A percentile compares a stretch with the other conserved stretches of the same genome.
phyloP scores from a whole-genome alignment of 768 basidiomycete species.

The Auricularia heimuer region DNA sequence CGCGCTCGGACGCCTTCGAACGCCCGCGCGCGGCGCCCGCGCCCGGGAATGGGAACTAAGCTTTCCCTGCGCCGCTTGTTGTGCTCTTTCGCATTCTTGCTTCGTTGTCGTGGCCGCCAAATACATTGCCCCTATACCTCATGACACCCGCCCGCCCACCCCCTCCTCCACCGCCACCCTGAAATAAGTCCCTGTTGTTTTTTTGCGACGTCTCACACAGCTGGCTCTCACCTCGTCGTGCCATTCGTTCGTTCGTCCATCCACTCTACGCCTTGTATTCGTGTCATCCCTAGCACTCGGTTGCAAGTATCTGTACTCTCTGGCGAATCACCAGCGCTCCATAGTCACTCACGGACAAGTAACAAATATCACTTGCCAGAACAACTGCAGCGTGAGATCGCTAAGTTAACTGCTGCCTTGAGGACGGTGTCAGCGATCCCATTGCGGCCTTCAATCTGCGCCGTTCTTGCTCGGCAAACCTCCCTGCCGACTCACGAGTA shows the following conservation, averaged over 20 bases:
- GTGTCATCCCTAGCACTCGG: background rate
- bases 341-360: too few species aligned
- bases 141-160: background rate
- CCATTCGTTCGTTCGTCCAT: background rate
- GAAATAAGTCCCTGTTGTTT: background rate
- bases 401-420: too few species aligned
- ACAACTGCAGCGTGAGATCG: too few species aligned
- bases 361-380: too few species aligned
- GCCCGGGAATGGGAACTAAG: background rate
- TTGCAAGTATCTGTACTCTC: background rate
- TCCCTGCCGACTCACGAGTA: too few species aligned
- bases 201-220: background rate
- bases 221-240: background rate
- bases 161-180: background rate
- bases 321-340: too few species aligned
- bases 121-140: background rate
- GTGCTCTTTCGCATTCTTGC: background rate
- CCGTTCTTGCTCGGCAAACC: too few species aligned
- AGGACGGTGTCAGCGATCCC: too few species aligned
- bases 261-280: background rate
- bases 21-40: background rate
- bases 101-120: background rate
- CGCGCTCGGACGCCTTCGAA: background rate
- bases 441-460: too few species aligned
- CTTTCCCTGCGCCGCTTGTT: background rate